phyloP scores from a whole-genome alignment of 257 asterid species.

The Vinca minor region DNA sequence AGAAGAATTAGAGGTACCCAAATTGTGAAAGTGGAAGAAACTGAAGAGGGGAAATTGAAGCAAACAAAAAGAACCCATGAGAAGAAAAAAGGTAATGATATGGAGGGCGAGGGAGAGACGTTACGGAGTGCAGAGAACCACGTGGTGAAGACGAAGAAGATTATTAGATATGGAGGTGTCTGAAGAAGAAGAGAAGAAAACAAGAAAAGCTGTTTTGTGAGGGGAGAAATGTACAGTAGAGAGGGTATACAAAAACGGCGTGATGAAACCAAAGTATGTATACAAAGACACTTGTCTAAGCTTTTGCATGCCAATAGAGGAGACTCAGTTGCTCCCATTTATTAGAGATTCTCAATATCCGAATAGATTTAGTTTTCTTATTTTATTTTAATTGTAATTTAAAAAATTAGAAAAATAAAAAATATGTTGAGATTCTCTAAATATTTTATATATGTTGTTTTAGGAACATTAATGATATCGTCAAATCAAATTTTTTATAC shows the following conservation, averaged over 20 bases:
- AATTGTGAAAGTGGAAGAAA: background rate
- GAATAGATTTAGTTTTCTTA: too few relatives aligned
- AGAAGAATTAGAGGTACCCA: background rate
- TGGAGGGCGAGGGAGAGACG: constrained; percentile 7
- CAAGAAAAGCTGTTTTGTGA: background rate
- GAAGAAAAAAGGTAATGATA: background rate
- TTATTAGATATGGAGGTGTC: constrained; percentile 32
- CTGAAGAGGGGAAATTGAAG: background rate
- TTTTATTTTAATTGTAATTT: too few relatives aligned
- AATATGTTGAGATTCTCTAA: too few relatives aligned
- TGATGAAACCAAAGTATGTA: constrained; percentile 23
- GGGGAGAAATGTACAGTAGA: background rate
- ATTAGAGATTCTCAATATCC: too few relatives aligned
- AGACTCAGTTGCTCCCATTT: too few relatives aligned
- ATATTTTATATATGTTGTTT: too few relatives aligned
- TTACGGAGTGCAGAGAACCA: constrained; percentile 27
- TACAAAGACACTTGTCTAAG: constrained; percentile 29
- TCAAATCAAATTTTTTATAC: too few relatives aligned
- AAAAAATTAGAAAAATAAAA: too few relatives aligned
- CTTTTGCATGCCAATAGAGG: constrained; percentile 28
- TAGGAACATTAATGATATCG: too few relatives aligned
- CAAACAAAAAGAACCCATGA: constrained; percentile 6
- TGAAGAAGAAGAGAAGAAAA: constrained; percentile 5
- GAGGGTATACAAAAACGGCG: constrained; percentile 2
- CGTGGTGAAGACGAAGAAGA: constrained; percentile 52